phyloP scores from a whole-genome alignment of 768 basidiomycete genomes.

The Crassisporium funariophilum region DNA sequence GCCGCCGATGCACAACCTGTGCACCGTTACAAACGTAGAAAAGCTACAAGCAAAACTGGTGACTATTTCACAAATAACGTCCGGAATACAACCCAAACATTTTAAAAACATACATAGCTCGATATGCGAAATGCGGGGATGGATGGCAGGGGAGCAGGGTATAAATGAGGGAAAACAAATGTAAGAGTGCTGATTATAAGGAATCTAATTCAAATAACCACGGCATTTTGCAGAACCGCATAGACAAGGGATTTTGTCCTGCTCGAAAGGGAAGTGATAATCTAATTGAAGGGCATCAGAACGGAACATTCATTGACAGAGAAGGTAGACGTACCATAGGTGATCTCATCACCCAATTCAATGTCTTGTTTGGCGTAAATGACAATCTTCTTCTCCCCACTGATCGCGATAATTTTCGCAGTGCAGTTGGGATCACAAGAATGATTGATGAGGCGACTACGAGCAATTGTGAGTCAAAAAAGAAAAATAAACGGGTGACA shows the following conservation, averaged over 20 bases:
- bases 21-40: no score
- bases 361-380: conserved; percentile 98
- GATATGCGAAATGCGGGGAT: conserved; percentile 17
- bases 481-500: conserved; percentile 7
- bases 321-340: conserved; percentile 72
- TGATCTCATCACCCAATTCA: conserved; percentile 96
- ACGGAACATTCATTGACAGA: not conserved
- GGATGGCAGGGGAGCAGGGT: conserved; percentile 18
- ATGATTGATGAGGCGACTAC: conserved; percentile 98
- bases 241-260: conserved; percentile 94
- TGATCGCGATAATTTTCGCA: conserved; percentile 90
- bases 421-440: conserved; percentile 96
- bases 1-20: no score
- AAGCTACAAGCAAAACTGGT: no score
- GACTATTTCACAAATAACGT: conserved; percentile 4
- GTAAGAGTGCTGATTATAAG: conserved; percentile 27
- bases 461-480: conserved; percentile 10
- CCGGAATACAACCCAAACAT: not conserved
- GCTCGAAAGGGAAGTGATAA: conserved; percentile 99
- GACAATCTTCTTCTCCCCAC: conserved; percentile 95
- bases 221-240: conserved; percentile 91
- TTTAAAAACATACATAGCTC: conserved; percentile 21
- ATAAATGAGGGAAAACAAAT: conserved; percentile 17
- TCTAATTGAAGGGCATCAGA: conserved; percentile 39
- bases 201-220: conserved; percentile 89